These are phyloP conservation scores for Penicillium samsonianum DNA, from an alignment of 495 filamentous ascomycete genomes.

Conservation along the genomic window DNA sequence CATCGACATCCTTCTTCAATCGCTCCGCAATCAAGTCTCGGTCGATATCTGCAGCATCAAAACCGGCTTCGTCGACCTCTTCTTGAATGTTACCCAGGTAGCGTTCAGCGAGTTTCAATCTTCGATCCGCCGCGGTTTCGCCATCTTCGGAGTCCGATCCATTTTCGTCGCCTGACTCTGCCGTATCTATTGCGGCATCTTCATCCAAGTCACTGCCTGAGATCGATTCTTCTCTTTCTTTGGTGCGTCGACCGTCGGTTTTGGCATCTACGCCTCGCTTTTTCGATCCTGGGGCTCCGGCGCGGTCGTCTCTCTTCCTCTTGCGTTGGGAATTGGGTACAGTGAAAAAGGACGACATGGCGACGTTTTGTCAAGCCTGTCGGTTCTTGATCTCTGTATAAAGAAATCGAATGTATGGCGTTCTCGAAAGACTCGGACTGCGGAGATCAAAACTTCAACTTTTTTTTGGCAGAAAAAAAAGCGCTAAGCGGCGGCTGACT, in stretches of 20 bases:
- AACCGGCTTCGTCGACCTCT: conserved; percentile 80
- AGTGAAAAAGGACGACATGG: conserved; percentile 88
- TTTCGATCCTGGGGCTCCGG: conserved; percentile 52
- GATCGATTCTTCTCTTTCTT: conserved; percentile 64
- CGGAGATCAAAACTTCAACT: conserved; percentile 32
- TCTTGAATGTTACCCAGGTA: conserved; percentile 87
- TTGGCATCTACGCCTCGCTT: conserved; percentile 53
- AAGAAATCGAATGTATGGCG: conserved; percentile 9
- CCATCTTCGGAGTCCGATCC: conserved; percentile 59
- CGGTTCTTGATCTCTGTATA: conserved; percentile 8
- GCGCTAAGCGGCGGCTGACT: conserved; percentile 41
- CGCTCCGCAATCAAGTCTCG: conserved; percentile 86
- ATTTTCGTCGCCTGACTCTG: conserved; percentile 45
- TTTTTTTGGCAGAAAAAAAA: conserved; percentile 48
- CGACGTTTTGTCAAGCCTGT: conserved; percentile 13
- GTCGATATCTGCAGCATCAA: conserved; percentile 92
- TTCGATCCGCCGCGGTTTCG: conserved; percentile 86
- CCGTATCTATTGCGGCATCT: conserved; percentile 50
- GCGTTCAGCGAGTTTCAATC: conserved; percentile 85
- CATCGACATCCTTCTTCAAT: conserved; percentile 88
- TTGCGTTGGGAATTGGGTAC: conserved; percentile 75
- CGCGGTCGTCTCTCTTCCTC: conserved; percentile 65
- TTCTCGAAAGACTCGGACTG: conserved; percentile 17
- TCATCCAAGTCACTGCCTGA: conserved; percentile 81
- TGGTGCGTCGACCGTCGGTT: conserved; percentile 29